These are phyloP conservation scores for Penicillium waksmanii DNA, from an alignment of 495 filamentous ascomycete species.

Conservation along the genomic window DNA sequence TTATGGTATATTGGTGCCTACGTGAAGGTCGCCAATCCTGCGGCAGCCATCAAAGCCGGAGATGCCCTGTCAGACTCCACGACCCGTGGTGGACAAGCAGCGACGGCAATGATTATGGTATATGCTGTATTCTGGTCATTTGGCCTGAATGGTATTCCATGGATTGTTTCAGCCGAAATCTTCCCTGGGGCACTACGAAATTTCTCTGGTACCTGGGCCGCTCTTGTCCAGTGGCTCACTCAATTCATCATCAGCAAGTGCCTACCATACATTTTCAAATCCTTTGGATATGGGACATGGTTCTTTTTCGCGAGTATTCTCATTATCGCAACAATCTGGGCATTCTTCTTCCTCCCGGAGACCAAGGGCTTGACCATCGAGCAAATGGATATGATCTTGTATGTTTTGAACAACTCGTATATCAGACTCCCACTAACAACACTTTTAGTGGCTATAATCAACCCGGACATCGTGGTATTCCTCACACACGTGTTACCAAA, in stretches of 20 bases:
- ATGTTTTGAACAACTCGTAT: background rate
- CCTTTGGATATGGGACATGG: conserved; percentile 35
- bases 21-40: conserved; percentile 59
- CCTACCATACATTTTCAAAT: conserved; percentile 30
- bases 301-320: conserved; percentile 37
- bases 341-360: conserved; percentile 40
- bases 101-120: conserved; percentile 45
- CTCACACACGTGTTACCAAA: conserved; percentile 6
- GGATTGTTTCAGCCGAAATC: conserved; percentile 35
- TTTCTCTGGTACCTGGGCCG: conserved; percentile 27
- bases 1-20: conserved; percentile 67
- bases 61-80: conserved; percentile 26
- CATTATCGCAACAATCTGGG: conserved; percentile 32
- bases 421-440: conserved; percentile 5
- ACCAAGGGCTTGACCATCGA: conserved; percentile 40
- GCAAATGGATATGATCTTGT: conserved; percentile 26
- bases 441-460: conserved; percentile 14
- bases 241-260: conserved; percentile 31
- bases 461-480: conserved; percentile 10
- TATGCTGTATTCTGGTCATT: conserved; percentile 39
- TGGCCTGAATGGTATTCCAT: conserved; percentile 33
- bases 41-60: conserved; percentile 6
- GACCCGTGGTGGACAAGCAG: conserved; percentile 35
- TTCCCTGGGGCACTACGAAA: conserved; percentile 31
- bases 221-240: conserved; percentile 22